A percentile compares a stretch with the other conserved stretches of the same genome.
Conservation (phyloP, 768 basidiomycete species). For the Naganishia onofrii region DNA sequence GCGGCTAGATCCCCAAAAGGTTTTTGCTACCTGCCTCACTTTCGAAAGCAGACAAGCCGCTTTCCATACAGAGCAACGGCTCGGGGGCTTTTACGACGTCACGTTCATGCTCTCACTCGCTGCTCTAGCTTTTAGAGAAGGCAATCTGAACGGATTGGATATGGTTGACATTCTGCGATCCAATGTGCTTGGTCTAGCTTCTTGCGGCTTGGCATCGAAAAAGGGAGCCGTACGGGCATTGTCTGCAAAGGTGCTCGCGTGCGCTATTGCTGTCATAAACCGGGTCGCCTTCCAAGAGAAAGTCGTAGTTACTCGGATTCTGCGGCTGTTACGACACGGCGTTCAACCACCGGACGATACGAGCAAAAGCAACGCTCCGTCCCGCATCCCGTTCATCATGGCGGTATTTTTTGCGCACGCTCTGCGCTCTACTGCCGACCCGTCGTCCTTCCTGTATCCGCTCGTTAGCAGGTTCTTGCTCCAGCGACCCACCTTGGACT, state of each 20-base stretch:
- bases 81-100: conserved; percentile 70
- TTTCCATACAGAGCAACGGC: conserved; percentile 42
- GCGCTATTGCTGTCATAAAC: conserved; percentile 65
- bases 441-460: conserved; percentile 83
- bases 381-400: conserved; percentile 70
- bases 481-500: conserved; percentile 78
- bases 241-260: conserved; percentile 63
- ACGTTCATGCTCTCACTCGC: conserved; percentile 69
- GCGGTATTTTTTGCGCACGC: conserved; percentile 81
- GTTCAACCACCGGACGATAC: conserved; percentile 40
- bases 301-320: conserved; percentile 68
- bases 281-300: conserved; percentile 67
- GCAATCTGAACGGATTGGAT: conserved; percentile 59
- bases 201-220: conserved; percentile 70
- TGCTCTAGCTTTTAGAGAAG: conserved; percentile 64
- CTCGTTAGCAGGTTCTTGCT: conserved; percentile 81
- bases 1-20: conserved; percentile 64
- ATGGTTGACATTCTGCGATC: conserved; percentile 86
- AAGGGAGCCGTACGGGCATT: conserved; percentile 63
- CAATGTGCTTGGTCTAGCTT: conserved; percentile 69
- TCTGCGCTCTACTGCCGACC: conserved; percentile 76
- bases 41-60: conserved; percentile 68
- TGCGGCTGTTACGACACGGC: conserved; percentile 65
- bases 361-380: conserved; percentile 49
- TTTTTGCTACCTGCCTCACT: conserved; percentile 68